phyloP scores from a whole-genome alignment of 2,329 filamentous ascomycete species.

The Nothophaeocryptopus gaeumannii region DNA sequence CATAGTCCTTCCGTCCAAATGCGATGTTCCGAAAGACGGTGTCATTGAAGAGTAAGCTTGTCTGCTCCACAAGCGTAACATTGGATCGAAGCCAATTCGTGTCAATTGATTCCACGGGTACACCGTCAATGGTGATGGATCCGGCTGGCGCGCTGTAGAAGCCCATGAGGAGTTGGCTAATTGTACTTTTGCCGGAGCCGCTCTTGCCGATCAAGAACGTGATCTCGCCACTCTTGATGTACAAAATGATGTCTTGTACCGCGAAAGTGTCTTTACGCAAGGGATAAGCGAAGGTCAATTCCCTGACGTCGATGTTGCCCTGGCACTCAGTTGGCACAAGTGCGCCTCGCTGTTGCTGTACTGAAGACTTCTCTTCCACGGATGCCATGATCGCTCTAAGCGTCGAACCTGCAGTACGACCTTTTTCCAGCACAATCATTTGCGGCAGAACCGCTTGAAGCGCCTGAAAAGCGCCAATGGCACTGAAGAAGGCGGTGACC shows the following conservation, averaged over 20 bases:
- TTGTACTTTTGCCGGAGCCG: constrained; percentile 88
- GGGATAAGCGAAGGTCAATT: constrained; percentile 66
- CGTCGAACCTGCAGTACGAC: constrained; percentile 67
- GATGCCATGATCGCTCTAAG: constrained; percentile 51
- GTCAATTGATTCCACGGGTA: constrained; percentile 61
- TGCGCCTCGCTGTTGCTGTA: constrained; percentile 20
- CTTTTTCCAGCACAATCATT: constrained; percentile 74
- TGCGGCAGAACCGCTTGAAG: constrained; percentile 73
- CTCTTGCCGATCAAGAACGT: constrained; percentile 82
- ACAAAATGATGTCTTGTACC: constrained; percentile 62
- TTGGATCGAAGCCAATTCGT: constrained; percentile 72
- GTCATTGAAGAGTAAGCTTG: constrained; percentile 76
- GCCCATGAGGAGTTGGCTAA: constrained; percentile 74
- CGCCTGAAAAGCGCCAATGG: constrained; percentile 71
- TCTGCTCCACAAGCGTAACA: constrained; percentile 78
- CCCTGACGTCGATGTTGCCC: constrained; percentile 67
- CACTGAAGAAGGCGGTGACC: constrained; percentile 81
- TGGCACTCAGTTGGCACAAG: constrained; percentile 44
- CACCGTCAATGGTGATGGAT: constrained; percentile 65
- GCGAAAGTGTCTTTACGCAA: constrained; percentile 60
- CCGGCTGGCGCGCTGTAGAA: constrained; percentile 70
- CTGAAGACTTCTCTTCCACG: constrained; percentile 28
- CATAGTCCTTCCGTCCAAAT: constrained; percentile 59
- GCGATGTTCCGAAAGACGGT: constrained; percentile 75
- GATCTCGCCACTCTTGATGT: constrained; percentile 68